A percentile compares a stretch with the other conserved stretches of the same genome.
phyloP scores from a whole-genome alignment of 2,329 filamentous ascomycete species.

The Thermoascus crustaceus region DNA sequence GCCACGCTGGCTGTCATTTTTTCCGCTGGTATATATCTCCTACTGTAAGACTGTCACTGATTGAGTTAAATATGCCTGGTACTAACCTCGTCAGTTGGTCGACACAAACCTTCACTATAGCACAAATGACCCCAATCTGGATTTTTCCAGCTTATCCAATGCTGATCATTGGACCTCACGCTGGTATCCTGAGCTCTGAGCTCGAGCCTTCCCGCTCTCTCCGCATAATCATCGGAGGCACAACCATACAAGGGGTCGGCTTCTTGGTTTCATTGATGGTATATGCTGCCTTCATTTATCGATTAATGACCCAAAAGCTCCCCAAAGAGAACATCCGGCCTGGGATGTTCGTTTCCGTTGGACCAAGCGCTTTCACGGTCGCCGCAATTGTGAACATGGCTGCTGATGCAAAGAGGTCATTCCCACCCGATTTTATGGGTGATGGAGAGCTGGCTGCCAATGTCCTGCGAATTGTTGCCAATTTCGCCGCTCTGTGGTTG shows the following conservation, averaged over 20 bases:
- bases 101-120: conserved; percentile 61
- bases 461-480: conserved; percentile 47
- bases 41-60: conserved; percentile 52
- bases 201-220: conserved; percentile 39
- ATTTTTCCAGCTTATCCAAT: conserved; percentile 80
- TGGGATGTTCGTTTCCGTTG: conserved; percentile 78
- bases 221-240: conserved; percentile 52
- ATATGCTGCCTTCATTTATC: conserved; percentile 74
- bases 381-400: conserved; percentile 54
- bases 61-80: background rate
- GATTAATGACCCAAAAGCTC: conserved; percentile 80
- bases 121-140: conserved; percentile 81
- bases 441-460: conserved; percentile 47
- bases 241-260: conserved; percentile 55
- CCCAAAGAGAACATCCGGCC: conserved; percentile 67
- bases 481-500: conserved; percentile 67
- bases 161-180: conserved; percentile 67
- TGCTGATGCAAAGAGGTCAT: conserved; percentile 34
- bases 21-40: conserved; percentile 64
- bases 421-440: conserved; percentile 49
- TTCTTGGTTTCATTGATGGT: conserved; percentile 67
- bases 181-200: conserved; percentile 48
- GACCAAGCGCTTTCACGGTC: conserved; percentile 63
- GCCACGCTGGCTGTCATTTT: conserved; percentile 57
- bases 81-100: conserved; percentile 44